These are phyloP conservation scores for Endothia cerciana DNA, from an alignment of 2,329 filamentous ascomycete genomes.

Conservation along the genomic window DNA sequence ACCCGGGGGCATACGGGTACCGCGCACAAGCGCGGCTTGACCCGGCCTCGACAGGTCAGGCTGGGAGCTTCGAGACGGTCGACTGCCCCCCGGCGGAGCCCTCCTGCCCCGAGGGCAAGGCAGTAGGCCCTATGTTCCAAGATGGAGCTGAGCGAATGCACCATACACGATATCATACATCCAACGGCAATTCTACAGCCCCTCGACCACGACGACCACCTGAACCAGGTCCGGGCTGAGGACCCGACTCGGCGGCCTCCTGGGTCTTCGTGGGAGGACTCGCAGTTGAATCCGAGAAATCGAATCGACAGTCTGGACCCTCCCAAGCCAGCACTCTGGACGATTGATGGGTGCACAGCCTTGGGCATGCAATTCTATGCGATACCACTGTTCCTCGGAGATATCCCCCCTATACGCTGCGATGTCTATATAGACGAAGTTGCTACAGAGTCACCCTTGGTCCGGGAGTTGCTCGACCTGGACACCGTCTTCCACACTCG, in stretches of 20 bases:
- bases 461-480: constrained; percentile 54
- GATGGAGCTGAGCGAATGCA: constrained; percentile 59
- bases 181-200: constrained; percentile 50
- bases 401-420: constrained; percentile 55
- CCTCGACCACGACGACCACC: constrained; percentile 1
- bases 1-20: background rate
- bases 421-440: constrained; percentile 62
- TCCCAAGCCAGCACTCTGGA: constrained; percentile 53
- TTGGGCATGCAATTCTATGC: constrained; percentile 62
- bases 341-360: constrained; percentile 61
- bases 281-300: constrained; percentile 63
- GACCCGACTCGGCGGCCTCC: background rate
- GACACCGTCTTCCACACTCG: constrained; percentile 60
- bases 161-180: constrained; percentile 60
- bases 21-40: background rate
- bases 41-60: background rate
- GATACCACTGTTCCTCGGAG: constrained; percentile 54
- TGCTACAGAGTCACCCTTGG: constrained; percentile 42
- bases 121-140: background rate
- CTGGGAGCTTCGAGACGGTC: background rate
- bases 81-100: background rate
- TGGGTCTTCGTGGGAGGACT: constrained; percentile 47
- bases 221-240: background rate
- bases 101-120: background rate
- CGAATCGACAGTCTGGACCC: constrained; percentile 59